Percentiles rank a stretch among this genome's conserved stretches.
These are phyloP conservation scores for Polygonum aviculare DNA, from an alignment of 148 eudicot genomes.

Conservation along the genomic window DNA sequence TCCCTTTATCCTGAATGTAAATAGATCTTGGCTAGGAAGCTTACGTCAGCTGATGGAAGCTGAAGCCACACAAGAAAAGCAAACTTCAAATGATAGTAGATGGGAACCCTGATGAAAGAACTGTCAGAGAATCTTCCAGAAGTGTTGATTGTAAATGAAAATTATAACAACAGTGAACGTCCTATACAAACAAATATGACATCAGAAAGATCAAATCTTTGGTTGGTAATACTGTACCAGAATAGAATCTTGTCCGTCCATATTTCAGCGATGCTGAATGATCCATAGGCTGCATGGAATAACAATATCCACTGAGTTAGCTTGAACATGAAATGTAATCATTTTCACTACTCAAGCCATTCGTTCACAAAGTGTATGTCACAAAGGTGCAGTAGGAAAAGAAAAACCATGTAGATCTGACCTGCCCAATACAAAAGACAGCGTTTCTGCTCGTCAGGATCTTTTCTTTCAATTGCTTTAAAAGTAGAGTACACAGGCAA, in stretches of 20 bases:
- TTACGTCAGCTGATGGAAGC: slow-evolving; percentile 74
- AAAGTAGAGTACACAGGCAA: slow-evolving; percentile 82
- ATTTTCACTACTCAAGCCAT: background rate
- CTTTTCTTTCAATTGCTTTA: slow-evolving; percentile 70
- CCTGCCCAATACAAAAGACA: slow-evolving; percentile 98
- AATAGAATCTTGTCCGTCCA: slow-evolving; percentile 73
- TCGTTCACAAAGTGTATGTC: background rate
- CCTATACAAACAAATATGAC: background rate
- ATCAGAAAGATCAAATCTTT: background rate
- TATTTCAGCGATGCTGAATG: slow-evolving; percentile 65
- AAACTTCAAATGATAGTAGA: slow-evolving; percentile 87
- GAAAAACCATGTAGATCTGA: slow-evolving; percentile 20
- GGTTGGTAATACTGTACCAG: slow-evolving; percentile 39
- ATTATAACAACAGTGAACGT: background rate
- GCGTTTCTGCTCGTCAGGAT: slow-evolving; percentile 65
- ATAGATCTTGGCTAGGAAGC: slow-evolving; percentile 10
- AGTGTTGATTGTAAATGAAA: background rate
- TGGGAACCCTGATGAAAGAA: slow-evolving; percentile 49
- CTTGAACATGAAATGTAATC: background rate
- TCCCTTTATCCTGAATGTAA: background rate
- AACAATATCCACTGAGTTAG: background rate
- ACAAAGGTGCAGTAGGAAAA: background rate
- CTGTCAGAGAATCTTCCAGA: background rate
- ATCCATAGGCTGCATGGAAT: slow-evolving; percentile 74
- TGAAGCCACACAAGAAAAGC: slow-evolving; percentile 99